Percentiles rank a stretch among this genome's conserved stretches.
Conservation (phyloP, 352 stramenopile species). For the Phytophthora pini region DNA sequence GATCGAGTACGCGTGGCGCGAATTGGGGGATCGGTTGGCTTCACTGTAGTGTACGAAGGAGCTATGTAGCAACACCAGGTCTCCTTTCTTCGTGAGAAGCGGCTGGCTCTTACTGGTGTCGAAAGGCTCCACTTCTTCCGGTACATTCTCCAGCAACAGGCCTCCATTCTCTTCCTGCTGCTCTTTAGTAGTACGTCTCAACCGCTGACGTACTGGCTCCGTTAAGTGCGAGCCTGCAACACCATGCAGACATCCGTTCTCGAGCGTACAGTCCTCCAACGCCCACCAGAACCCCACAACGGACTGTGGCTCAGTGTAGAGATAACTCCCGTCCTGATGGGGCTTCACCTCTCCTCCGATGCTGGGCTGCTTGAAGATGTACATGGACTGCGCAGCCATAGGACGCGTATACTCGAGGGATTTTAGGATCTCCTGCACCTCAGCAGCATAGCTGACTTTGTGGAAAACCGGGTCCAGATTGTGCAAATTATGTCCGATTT, state of each 20-base stretch:
- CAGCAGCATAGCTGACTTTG: slow-evolving; percentile 79
- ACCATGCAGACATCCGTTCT: slow-evolving; percentile 96
- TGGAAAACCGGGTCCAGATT: slow-evolving; percentile 88
- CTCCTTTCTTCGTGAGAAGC: slow-evolving; percentile 91
- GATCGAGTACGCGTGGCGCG: slow-evolving; percentile 96
- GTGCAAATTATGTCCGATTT: slow-evolving; percentile 96
- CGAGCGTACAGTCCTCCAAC: slow-evolving; percentile 93
- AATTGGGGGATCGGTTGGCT: slow-evolving; percentile 89
- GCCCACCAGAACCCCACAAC: slow-evolving; percentile 96
- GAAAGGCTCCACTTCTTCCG: slow-evolving; percentile 55
- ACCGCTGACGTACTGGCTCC: slow-evolving; percentile 86
- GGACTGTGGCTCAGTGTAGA: slow-evolving; percentile 96
- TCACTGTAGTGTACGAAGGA: slow-evolving; percentile 96
- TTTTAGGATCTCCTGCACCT: slow-evolving; percentile 77
- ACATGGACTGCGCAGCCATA: slow-evolving; percentile 95
- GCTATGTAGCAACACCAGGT: slow-evolving; percentile 93
- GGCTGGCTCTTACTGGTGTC: slow-evolving; percentile 65
- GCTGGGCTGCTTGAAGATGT: slow-evolving; percentile 97
- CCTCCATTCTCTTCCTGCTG: slow-evolving; percentile 45
- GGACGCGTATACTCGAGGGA: slow-evolving; percentile 91
- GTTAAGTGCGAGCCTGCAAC: slow-evolving; percentile 89
- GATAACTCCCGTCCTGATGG: slow-evolving; percentile 97
- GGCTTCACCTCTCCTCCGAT: slow-evolving; percentile 94
- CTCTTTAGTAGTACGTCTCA: slow-evolving; percentile 73
- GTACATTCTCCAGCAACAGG: slow-evolving; percentile 69